phyloP scores from a whole-genome alignment of 2,329 filamentous ascomycete genomes.

The Colletotrichum truncatum region DNA sequence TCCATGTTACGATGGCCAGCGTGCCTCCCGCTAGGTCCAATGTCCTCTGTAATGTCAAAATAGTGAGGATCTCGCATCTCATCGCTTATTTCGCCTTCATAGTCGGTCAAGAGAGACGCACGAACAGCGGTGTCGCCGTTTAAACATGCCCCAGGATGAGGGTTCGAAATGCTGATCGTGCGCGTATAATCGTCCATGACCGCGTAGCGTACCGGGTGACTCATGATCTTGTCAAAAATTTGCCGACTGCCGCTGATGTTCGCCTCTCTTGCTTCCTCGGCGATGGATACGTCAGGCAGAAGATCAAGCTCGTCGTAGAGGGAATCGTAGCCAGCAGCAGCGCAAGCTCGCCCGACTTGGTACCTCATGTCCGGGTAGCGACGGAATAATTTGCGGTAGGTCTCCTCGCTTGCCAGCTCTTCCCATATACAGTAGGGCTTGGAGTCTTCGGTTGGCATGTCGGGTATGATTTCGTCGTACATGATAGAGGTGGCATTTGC shows the following conservation, averaged over 20 bases:
- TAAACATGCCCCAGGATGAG: not conserved
- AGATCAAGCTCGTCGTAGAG: constrained; percentile 47
- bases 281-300: constrained; percentile 44
- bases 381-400: constrained; percentile 41
- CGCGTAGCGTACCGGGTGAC: constrained; percentile 35
- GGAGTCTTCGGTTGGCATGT: constrained; percentile 30
- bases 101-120: not conserved
- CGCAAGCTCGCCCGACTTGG: constrained; percentile 49
- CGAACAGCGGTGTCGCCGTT: not conserved
- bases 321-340: constrained; percentile 44
- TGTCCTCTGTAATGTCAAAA: not conserved
- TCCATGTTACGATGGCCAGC: too few species aligned
- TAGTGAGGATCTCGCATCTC: not conserved
- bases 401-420: constrained; percentile 44
- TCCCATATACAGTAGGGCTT: constrained; percentile 51
- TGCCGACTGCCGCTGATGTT: not conserved
- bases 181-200: constrained; percentile 48
- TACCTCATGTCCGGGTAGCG: constrained; percentile 46
- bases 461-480: constrained; percentile 28
- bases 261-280: constrained; percentile 41
- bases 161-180: not conserved
- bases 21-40: too few species aligned
- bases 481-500: not conserved
- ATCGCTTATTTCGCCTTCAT: not conserved
- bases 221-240: constrained; percentile 44